Percentiles rank a stretch among this genome's conserved stretches.
Evolutionary conservation across 306 rosid genomes (phyloP).

Genomic region (Casuarina equisetifolia): DNA sequence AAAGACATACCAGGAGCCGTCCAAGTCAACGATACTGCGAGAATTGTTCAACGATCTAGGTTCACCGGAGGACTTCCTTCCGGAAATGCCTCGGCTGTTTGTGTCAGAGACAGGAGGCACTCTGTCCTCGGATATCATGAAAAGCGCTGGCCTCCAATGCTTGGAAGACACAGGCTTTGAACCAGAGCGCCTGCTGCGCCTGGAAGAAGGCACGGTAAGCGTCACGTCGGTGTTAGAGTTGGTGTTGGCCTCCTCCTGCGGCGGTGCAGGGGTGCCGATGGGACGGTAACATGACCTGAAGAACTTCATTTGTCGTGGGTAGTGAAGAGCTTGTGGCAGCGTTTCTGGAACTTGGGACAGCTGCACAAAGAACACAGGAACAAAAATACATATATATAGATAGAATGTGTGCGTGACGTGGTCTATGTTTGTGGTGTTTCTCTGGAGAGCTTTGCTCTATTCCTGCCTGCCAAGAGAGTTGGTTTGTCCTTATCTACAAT

Average conservation of each 20-base stretch:
- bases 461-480: too few species aligned
- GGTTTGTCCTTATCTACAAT: too few species aligned
- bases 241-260: neutral
- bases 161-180: neutral
- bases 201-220: neutral
- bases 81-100: neutral
- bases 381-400: neutral
- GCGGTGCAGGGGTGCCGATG: neutral
- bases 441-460: too few species aligned
- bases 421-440: too few species aligned
- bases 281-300: constrained; percentile 30
- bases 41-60: neutral
- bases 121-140: constrained; percentile 32
- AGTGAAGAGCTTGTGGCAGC: neutral
- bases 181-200: neutral
- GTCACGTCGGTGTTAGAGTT: neutral
- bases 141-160: constrained; percentile 42
- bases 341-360: neutral
- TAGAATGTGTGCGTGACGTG: too few species aligned
- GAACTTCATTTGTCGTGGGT: neutral
- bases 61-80: constrained; percentile 8
- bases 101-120: neutral
- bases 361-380: neutral
- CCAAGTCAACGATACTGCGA: neutral
- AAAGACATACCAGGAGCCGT: neutral